Percentiles rank a stretch among this genome's conserved stretches.
These are phyloP conservation scores for Aureobasidium musti DNA, from an alignment of 2,329 filamentous ascomycete genomes.

Conservation along the genomic window DNA sequence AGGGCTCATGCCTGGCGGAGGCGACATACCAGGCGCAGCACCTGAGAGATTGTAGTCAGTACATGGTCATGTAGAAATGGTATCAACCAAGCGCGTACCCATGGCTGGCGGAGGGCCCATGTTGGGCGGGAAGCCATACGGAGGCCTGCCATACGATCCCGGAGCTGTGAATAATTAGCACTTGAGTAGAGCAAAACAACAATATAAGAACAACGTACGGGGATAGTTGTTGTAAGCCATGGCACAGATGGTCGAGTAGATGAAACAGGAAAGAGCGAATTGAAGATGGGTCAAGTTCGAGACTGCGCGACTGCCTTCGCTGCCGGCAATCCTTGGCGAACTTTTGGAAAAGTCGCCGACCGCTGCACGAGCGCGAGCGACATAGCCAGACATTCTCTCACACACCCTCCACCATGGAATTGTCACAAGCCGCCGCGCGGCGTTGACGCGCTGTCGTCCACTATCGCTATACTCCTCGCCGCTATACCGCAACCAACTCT, in stretches of 20 bases:
- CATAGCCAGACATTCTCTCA: not conserved
- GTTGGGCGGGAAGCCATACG: slow-evolving; percentile 62
- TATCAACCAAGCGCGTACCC: slow-evolving; percentile 58
- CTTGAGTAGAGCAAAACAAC: not conserved
- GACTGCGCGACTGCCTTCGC: not conserved
- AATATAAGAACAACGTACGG: slow-evolving; percentile 30
- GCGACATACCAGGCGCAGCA: slow-evolving; percentile 71
- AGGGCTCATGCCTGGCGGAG: slow-evolving; percentile 76
- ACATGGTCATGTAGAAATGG: not conserved
- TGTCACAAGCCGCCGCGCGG: slow-evolving; percentile 37
- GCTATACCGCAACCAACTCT: slow-evolving; percentile 32
- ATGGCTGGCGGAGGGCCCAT: slow-evolving; percentile 80
- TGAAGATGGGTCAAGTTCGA: not conserved
- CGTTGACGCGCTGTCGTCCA: slow-evolving; percentile 37
- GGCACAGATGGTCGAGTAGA: not conserved
- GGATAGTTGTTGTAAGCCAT: slow-evolving; percentile 43
- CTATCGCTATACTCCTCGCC: slow-evolving; percentile 32
- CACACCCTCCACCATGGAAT: slow-evolving; percentile 36
- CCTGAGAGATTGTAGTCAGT: slow-evolving; percentile 37
- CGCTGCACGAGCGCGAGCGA: slow-evolving; percentile 2
- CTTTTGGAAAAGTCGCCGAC: slow-evolving; percentile 27
- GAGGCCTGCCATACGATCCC: slow-evolving; percentile 67
- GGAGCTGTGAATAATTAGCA: slow-evolving; percentile 39
- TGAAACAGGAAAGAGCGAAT: not conserved
- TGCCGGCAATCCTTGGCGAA: slow-evolving; percentile 21